Evolutionary conservation across 2,329 filamentous ascomycete species (phyloP).

Genomic region (Scytalidium lignicola): DNA sequence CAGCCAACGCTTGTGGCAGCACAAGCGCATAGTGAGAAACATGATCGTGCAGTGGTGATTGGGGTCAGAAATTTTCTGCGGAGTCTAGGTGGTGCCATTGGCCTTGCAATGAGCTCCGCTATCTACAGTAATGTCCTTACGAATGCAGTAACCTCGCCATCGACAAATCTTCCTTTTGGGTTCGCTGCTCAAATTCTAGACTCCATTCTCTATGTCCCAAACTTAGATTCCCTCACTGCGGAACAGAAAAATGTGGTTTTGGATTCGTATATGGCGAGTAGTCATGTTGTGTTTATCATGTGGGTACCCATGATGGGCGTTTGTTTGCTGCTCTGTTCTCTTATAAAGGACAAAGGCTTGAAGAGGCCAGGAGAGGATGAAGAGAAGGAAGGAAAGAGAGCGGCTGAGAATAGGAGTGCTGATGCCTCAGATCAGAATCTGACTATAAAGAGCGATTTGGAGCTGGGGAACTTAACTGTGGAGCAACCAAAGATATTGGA

Average conservation of each 20-base stretch:
- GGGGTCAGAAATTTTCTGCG: slow-evolving; percentile 59
- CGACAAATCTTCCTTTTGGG: slow-evolving; percentile 13
- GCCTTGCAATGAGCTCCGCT: slow-evolving; percentile 52
- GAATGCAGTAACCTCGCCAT: no score
- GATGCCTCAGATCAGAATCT: no score
- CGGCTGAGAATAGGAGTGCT: no score
- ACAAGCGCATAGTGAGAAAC: slow-evolving; percentile 51
- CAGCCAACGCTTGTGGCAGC: slow-evolving; percentile 49
- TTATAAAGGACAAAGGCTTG: slow-evolving; percentile 47
- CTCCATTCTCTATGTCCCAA: slow-evolving; percentile 21
- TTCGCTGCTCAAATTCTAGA: slow-evolving; percentile 15
- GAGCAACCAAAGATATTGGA: no score
- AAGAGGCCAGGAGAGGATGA: slow-evolving; percentile 25
- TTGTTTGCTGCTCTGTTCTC: slow-evolving; percentile 43
- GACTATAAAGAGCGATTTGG: no score
- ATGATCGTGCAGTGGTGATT: slow-evolving; percentile 56
- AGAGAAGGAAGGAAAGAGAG: no score
- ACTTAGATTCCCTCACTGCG: slow-evolving; percentile 12
- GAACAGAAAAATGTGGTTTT: slow-evolving; percentile 33
- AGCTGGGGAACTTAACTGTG: no score
- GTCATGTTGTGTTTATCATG: slow-evolving; percentile 49
- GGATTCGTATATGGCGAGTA: slow-evolving; percentile 48
- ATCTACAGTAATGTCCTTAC: slow-evolving; percentile 34
- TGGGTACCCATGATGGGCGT: slow-evolving; percentile 48
- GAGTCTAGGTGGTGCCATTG: slow-evolving; percentile 51